These are phyloP conservation scores for Stenocarpella maydis DNA, from an alignment of 2,329 filamentous ascomycete genomes.

Conservation along the genomic window DNA sequence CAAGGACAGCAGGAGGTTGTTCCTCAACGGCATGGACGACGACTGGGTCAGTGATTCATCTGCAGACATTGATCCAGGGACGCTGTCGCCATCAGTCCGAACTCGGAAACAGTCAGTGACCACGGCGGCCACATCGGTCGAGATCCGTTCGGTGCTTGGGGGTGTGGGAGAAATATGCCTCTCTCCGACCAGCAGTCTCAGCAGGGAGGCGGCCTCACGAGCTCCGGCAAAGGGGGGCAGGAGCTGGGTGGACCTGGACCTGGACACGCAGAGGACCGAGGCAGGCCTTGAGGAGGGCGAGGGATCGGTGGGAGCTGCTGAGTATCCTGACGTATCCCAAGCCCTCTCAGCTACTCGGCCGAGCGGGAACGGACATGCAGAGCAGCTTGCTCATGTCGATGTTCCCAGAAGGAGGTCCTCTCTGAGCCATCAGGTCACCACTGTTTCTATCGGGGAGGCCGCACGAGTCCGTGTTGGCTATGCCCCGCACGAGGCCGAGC, in stretches of 20 bases:
- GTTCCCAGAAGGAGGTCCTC: constrained; percentile 35
- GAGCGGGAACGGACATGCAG: background rate
- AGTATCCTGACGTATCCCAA: constrained; percentile 4
- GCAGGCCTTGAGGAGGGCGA: background rate
- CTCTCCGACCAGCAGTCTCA: constrained; percentile 39
- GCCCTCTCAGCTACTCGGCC: background rate
- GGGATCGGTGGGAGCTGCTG: background rate
- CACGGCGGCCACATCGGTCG: constrained; percentile 49
- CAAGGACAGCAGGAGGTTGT: constrained; percentile 19
- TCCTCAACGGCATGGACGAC: constrained; percentile 32
- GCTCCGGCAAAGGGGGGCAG: constrained; percentile 16
- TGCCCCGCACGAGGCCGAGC: background rate
- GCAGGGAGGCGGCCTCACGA: constrained; percentile 35
- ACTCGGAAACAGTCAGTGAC: constrained; percentile 47
- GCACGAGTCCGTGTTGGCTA: constrained; percentile 7
- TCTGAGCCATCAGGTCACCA: constrained; percentile 33
- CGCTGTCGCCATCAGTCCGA: constrained; percentile 44
- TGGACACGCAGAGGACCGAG: constrained; percentile 29
- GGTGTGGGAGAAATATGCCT: constrained; percentile 39
- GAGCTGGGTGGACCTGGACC: constrained; percentile 42
- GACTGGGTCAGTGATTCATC: constrained; percentile 44
- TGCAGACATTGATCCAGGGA: constrained; percentile 39
- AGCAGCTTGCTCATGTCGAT: constrained; percentile 8
- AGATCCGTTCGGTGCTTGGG: constrained; percentile 38
- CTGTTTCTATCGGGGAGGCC: constrained; percentile 7